Base-by-base conservation (phyloP, 305 asterid genomes). In the Withania somnifera region DNA sequence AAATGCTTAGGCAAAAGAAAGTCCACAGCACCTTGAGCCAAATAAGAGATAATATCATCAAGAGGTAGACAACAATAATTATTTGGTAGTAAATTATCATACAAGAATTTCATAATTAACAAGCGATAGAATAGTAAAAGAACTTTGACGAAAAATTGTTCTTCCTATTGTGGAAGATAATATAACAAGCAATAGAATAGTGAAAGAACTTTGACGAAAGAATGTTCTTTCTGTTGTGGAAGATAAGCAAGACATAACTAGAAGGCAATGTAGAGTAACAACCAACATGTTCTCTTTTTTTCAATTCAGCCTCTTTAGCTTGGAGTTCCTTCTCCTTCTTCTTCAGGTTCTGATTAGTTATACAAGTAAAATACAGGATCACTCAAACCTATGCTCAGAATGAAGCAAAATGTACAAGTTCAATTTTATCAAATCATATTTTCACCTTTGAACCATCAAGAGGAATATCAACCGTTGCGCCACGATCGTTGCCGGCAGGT, bases 221-320 rank as follows among this genome's bases (percentile, higher is more conserved):
- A n/a, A n/a, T n/a, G n/a, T n/a, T n/a, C n/a, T n/a, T n/a, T n/a
- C n/a, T n/a, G n/a, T n/a, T n/a, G n/a, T n/a, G n/a, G n/a, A 73
- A 73, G 24, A 73, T 26, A 73, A 19, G 42, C 79, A 73, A 73
- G 79, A 26, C 40, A 73, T 73, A 47, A 50, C 52, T 30, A 83
- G 77, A 79, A 51, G 40, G 17, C 57, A 7, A 78, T 42, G 83
- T 73, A 53, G 52, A 67, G 69, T 9, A 63, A 82, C 79, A 81
- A 52, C 38, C 50, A 85, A 91, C 98, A 95, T 93, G 93, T 84
- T 95, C 98, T 90, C 90, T 90, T 87, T 81, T 93, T 87, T 82
- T 92, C 88, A 95, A 84, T 66, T 93, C 98, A 81, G 95, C 97
- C 88, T 95, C 98, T 88, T 86, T 93, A 87, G 93, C 97, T 88